phyloP scores from a whole-genome alignment of 805 yeast species.

The Komagataella kurtzmanii region DNA sequence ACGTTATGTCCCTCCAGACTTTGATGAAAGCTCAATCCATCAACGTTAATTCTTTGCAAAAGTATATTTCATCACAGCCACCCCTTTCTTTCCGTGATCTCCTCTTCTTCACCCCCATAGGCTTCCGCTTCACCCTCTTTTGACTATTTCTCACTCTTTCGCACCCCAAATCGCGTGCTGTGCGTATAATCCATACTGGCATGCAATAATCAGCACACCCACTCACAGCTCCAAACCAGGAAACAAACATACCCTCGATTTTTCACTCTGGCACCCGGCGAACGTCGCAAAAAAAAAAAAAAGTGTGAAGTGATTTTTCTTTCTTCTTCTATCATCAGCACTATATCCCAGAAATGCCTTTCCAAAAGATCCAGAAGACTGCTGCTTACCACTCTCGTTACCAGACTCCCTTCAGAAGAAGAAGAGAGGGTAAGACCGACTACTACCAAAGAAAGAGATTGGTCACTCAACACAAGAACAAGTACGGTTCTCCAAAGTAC shows the following conservation, averaged over 20 bases:
- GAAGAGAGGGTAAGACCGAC: constrained; percentile 99
- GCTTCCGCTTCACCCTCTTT: not conserved
- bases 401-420: constrained; percentile 99
- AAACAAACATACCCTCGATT: not conserved
- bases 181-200: not conserved
- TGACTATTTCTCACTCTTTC: not conserved
- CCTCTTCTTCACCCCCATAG: not conserved
- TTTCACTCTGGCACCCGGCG: not conserved
- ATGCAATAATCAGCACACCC: not conserved
- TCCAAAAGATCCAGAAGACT: constrained; percentile 59
- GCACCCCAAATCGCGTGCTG: not conserved
- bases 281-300: not conserved
- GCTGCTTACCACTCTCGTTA: constrained; percentile 97
- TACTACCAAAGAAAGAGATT: constrained; percentile 99
- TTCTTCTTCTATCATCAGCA: constrained; percentile 8
- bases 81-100: not conserved
- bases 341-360: constrained; percentile 45
- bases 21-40: not conserved
- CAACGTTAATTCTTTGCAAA: not conserved
- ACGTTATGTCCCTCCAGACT: not conserved
- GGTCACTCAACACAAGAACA: constrained; percentile 99
- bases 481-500: constrained; percentile 98
- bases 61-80: too few species aligned
- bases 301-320: not conserved
- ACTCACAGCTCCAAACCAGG: not conserved